phyloP scores from a whole-genome alignment of 768 basidiomycete genomes.

The Tricholoma hemisulphureum region DNA sequence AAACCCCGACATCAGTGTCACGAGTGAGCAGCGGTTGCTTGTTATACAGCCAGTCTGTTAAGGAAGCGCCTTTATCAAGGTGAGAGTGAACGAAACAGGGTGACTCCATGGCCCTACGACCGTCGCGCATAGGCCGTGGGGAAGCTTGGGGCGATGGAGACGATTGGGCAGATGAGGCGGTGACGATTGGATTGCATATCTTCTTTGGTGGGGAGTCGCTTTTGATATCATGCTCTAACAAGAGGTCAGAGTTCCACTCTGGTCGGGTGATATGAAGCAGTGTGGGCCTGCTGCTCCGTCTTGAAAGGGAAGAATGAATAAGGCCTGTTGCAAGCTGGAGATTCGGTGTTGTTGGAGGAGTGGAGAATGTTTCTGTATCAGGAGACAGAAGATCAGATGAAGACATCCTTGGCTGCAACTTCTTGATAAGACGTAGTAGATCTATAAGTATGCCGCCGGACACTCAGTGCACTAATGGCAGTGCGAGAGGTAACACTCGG shows the following conservation, averaged over 20 bases:
- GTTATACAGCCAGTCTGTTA: slow-evolving; percentile 69
- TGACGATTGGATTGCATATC: slow-evolving; percentile 21
- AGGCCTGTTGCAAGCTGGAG: slow-evolving; percentile 13
- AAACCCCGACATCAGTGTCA: slow-evolving; percentile 45
- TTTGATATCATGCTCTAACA: slow-evolving; percentile 34
- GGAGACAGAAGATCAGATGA: slow-evolving; percentile 26
- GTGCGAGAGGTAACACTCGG: neutral
- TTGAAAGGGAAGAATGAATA: slow-evolving; percentile 39
- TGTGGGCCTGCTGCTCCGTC: slow-evolving; percentile 42
- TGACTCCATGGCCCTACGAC: slow-evolving; percentile 47
- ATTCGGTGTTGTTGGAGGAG: slow-evolving; percentile 40
- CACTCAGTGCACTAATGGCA: too few relatives aligned
- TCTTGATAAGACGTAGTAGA: neutral
- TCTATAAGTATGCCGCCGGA: neutral
- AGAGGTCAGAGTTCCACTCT: slow-evolving; percentile 44
- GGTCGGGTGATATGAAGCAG: slow-evolving; percentile 43
- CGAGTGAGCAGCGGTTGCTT: slow-evolving; percentile 39
- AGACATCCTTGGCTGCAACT: neutral
- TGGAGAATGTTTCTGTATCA: slow-evolving; percentile 40
- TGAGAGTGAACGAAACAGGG: slow-evolving; percentile 94
- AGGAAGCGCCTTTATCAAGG: slow-evolving; percentile 77
- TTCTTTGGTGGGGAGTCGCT: slow-evolving; percentile 21
- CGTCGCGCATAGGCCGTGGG: slow-evolving; percentile 11
- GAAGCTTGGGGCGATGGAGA: slow-evolving; percentile 16
- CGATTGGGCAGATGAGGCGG: slow-evolving; percentile 15